phyloP scores from a whole-genome alignment of 176 grass and related monocot species.

The Rhipidocladum racemiflorum region DNA sequence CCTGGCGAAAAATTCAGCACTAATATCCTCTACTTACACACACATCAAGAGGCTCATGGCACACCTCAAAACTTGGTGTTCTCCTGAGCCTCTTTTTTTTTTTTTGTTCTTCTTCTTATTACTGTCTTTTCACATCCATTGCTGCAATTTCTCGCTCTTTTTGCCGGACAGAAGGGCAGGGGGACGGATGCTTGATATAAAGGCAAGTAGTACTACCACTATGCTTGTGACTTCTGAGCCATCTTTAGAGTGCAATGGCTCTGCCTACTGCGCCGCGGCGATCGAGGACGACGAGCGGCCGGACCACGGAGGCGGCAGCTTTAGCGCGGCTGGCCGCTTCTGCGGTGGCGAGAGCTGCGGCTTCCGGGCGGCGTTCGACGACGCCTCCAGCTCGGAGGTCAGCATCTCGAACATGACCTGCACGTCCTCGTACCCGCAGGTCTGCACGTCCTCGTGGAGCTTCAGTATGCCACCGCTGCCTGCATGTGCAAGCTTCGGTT shows the following conservation, averaged over 20 bases:
- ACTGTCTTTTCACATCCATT: neutral
- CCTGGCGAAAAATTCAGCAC: constrained; percentile 19
- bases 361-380: constrained; percentile 17
- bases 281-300: neutral
- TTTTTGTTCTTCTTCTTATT: neutral
- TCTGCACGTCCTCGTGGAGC: constrained; percentile 77
- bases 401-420: constrained; percentile 93
- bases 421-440: constrained; percentile 80
- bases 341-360: neutral
- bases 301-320: neutral
- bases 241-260: neutral
- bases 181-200: constrained; percentile 19
- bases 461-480: constrained; percentile 66
- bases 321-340: neutral
- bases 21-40: constrained; percentile 31
- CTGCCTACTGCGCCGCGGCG: neutral
- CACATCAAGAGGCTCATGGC: constrained; percentile 3
- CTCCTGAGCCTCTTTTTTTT: neutral
- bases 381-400: constrained; percentile 60
- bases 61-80: constrained; percentile 27
- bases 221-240: neutral
- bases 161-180: constrained; percentile 41
- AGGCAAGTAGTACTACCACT: neutral
- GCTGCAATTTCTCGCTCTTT: constrained; percentile 23
- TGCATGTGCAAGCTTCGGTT: constrained; percentile 24